Percentiles rank a stretch among this genome's conserved stretches.
Conservation (phyloP, 306 rosid species). For the Carpinus fangiana region DNA sequence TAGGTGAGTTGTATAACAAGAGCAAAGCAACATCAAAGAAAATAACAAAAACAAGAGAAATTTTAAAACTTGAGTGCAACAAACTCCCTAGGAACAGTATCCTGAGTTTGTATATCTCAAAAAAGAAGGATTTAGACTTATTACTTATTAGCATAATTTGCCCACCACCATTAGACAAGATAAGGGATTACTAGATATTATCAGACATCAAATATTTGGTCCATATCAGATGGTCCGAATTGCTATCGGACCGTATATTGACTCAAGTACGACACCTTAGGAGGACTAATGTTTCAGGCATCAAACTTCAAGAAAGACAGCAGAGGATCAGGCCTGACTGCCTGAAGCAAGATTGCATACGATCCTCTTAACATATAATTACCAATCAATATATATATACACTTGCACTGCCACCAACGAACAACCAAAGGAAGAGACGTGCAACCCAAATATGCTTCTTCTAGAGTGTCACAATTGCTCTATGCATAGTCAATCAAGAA, state of each 20-base stretch:
- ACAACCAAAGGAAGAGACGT: background rate
- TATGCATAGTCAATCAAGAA: background rate
- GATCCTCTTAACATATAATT: background rate
- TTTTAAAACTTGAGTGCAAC: background rate
- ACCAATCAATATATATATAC: background rate
- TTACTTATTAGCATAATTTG: background rate
- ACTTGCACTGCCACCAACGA: background rate
- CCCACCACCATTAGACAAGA: background rate
- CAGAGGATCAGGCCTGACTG: background rate
- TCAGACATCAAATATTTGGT: background rate
- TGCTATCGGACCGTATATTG: no score
- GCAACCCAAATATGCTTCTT: background rate
- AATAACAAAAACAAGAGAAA: background rate
- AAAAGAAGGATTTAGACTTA: background rate
- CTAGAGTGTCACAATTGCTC: background rate
- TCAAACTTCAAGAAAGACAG: background rate
- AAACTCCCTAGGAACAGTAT: background rate
- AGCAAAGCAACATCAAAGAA: background rate
- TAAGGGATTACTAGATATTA: background rate
- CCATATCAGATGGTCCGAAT: background rate
- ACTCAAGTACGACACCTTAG: background rate
- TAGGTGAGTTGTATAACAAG: background rate
- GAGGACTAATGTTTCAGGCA: background rate
- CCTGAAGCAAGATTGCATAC: background rate
- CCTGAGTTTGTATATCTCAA: background rate